A percentile compares a stretch with the other conserved stretches of the same genome.
phyloP scores from a whole-genome alignment of 2,329 filamentous ascomycete species.

The Proliferodiscus dingleyae region DNA sequence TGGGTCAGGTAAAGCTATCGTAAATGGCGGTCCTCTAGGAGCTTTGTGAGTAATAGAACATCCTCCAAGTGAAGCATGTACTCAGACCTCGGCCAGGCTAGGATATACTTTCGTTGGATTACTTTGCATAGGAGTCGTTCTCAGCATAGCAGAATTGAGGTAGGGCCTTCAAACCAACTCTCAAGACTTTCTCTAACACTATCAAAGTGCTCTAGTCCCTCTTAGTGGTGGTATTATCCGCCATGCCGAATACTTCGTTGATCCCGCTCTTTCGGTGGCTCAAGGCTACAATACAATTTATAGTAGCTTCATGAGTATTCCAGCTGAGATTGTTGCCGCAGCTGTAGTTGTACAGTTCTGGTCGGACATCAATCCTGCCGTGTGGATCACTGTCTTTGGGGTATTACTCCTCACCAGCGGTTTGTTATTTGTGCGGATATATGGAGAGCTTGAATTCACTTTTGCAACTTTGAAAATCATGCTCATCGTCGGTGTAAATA shows the following conservation, averaged over 20 bases:
- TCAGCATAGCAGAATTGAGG: slow-evolving; percentile 46
- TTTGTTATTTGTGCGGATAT: slow-evolving; percentile 37
- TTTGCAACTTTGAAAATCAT: slow-evolving; percentile 54
- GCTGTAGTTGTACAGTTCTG: slow-evolving; percentile 60
- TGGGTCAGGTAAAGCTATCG: slow-evolving; percentile 44
- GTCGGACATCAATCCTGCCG: slow-evolving; percentile 46
- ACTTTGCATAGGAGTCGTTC: slow-evolving; percentile 46
- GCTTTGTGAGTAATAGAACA: slow-evolving; percentile 33
- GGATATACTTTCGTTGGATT: slow-evolving; percentile 47
- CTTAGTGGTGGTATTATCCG: slow-evolving; percentile 39
- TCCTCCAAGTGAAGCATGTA: not conserved
- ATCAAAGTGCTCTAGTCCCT: slow-evolving; percentile 38
- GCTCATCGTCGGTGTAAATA: slow-evolving; percentile 58
- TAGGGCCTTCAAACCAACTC: slow-evolving; percentile 14
- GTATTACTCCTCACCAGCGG: slow-evolving; percentile 32
- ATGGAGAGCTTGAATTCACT: slow-evolving; percentile 51
- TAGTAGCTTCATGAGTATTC: slow-evolving; percentile 25
- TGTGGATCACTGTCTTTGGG: slow-evolving; percentile 39
- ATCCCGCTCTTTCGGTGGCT: slow-evolving; percentile 33
- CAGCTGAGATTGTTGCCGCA: slow-evolving; percentile 56
- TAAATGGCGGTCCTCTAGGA: slow-evolving; percentile 46
- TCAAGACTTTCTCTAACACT: not conserved
- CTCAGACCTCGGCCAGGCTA: slow-evolving; percentile 25
- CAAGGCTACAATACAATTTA: slow-evolving; percentile 32
- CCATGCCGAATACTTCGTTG: slow-evolving; percentile 35